Evolutionary conservation across 257 asterid species (phyloP).

Genomic region (Buddleja alternifolia): DNA sequence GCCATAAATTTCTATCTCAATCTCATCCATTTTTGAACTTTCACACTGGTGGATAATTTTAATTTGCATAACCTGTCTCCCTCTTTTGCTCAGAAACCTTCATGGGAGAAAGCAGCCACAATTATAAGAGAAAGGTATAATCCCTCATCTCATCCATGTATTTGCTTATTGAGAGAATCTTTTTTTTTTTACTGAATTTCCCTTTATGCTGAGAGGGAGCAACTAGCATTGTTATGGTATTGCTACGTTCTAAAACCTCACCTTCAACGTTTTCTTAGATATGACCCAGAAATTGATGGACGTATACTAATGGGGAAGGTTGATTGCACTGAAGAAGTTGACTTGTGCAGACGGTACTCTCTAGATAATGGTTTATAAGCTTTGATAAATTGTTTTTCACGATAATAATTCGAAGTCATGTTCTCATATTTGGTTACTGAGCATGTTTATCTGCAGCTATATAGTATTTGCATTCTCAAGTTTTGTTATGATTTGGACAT

Average conservation of each 20-base stretch:
- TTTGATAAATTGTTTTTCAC: constrained; percentile 6
- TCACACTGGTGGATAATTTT: constrained; percentile 24
- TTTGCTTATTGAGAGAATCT: constrained; percentile 14
- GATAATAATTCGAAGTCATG: constrained; percentile 15
- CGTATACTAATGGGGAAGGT: constrained; percentile 87
- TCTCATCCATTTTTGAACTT: constrained; percentile 16
- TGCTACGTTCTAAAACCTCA: constrained; percentile 32
- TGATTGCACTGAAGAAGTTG: constrained; percentile 86
- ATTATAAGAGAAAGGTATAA: constrained; percentile 76
- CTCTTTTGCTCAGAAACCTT: constrained; percentile 71
- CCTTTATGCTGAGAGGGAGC: constrained; percentile 30
- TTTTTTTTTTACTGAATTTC: constrained; percentile 12
- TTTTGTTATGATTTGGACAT: not conserved
- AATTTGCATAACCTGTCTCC: constrained; percentile 25
- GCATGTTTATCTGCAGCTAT: constrained; percentile 3
- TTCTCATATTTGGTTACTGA: constrained; percentile 25
- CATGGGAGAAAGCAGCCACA: constrained; percentile 98
- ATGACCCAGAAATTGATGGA: constrained; percentile 85
- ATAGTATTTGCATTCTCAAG: constrained; percentile 9
- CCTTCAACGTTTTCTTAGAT: constrained; percentile 43
- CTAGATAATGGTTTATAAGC: constrained; percentile 18
- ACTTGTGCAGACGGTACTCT: constrained; percentile 78
- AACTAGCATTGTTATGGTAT: constrained; percentile 22
- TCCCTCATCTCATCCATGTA: constrained; percentile 31
- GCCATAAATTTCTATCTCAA: constrained; percentile 7